Evolutionary conservation across 2,329 filamentous ascomycete genomes (phyloP), one percentile per base, ranked within the genome.

Genomic region (Pyricularia sp.): DNA sequence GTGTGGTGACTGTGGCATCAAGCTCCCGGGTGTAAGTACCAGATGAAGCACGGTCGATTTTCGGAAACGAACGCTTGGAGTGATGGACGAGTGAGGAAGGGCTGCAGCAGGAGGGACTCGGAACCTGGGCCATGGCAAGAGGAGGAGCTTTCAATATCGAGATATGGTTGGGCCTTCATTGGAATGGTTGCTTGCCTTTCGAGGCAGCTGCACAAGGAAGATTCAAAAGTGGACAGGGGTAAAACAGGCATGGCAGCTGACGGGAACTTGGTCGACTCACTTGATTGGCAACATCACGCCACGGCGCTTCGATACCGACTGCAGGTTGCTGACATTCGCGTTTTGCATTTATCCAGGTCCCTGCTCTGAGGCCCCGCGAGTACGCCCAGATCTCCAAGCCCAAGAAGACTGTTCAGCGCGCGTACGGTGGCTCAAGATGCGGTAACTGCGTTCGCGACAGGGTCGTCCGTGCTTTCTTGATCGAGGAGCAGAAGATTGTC

Each of bases 401-500:
- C 78, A 92, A 97, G 88, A 99, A 99, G 91, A 96, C 91, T 75
- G 94, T 99, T 79, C 91, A 94, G 84, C 92, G 94, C 75, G 93
- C 94, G 76, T 99, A 99, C 80, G 93, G 94, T 80, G 94, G 94
- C 77, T 97, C 93, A 75, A 91, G 94, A 87, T 99, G 94, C 85
- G 92, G 90, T 78, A 94, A 91, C 86, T 99, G 94, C 81, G 94
- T 99, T 73, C 93, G 93, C 81, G 94, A 99, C 85, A 90, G 94
- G 74, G 91, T 99, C 73, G 91, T 97, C 62, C 91, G 94, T 74
- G 94, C 94, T 70, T 99, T 99, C 89, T 84, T 99, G 79, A 97
- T 99, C 72, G 96, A 99, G 86, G 94, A 99, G 88, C 94, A 99
- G 87, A 99, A 99, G 91, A 97, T 99, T 75, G 94, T 99, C 82